Percentiles rank a stretch among this genome's conserved stretches.
Conservation (phyloP, 306 rosid genomes). For the Quercus gilva region DNA sequence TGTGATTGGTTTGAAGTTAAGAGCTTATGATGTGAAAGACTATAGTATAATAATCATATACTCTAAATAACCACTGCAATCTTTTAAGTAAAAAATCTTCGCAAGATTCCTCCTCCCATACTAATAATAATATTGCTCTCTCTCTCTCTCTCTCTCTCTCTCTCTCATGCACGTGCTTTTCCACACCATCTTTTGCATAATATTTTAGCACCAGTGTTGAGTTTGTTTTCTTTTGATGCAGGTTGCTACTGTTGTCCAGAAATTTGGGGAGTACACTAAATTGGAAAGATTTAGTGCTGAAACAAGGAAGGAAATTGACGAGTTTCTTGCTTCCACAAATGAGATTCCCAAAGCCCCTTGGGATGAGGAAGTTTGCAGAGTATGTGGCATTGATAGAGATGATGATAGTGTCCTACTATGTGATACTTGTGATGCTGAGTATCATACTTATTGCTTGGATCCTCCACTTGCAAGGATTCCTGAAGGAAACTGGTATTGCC, state of each 20-base stretch:
- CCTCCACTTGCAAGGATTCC: constrained; percentile 99
- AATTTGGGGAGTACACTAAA: constrained; percentile 60
- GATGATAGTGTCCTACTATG: constrained; percentile 96
- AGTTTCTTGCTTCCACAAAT: constrained; percentile 52
- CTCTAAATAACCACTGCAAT: too few species aligned
- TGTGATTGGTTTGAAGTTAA: too few species aligned
- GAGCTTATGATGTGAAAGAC: too few species aligned
- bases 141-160: neutral
- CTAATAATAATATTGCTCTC: too few species aligned
- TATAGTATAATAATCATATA: too few species aligned
- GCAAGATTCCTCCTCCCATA: too few species aligned
- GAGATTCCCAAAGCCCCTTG: constrained; percentile 97
- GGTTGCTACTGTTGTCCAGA: constrained; percentile 63
- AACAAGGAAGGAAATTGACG: constrained; percentile 60
- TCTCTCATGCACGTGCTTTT: neutral
- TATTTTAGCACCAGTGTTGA: neutral
- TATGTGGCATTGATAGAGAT: constrained; percentile 96
- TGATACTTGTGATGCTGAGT: constrained; percentile 98
- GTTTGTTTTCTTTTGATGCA: constrained; percentile 31
- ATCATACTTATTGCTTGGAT: constrained; percentile 96
- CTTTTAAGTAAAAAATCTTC: too few species aligned
- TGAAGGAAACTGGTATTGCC: constrained; percentile 99
- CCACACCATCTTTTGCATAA: neutral
- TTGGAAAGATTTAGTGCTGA: constrained; percentile 59
- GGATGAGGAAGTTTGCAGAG: constrained; percentile 99